Base-by-base conservation (phyloP, 495 filamentous ascomycete genomes). In the Penicillium maclennaniae region DNA sequence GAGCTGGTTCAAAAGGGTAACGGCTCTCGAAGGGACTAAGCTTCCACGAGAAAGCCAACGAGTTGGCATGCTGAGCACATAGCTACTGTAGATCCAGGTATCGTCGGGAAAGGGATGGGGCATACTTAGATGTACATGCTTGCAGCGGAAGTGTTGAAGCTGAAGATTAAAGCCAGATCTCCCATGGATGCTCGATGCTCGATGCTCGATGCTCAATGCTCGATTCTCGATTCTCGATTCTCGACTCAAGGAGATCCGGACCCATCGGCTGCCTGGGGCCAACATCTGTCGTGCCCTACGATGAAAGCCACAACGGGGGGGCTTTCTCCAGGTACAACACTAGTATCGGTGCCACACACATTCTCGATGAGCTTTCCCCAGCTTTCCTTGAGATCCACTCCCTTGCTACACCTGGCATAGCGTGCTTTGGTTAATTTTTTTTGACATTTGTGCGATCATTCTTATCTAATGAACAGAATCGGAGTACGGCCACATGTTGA, bases 371-470 rank as follows among this genome's bases (percentile, higher is more conserved):
- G 50, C 42, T 61, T 61, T 61, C 59, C 59, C 59, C 59, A 58
- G 59, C 54, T 61, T 47, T 61, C 40, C 15, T 51, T 47, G 44
- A 61, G 58, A 60, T 60, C 58, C 58, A 60, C 58, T 56, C 34
- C 34, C 36, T 51, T 51, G 48, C 48, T 51, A 52, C 45, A 50
- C 58, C 47, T 45, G 54, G 58, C 50, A 53, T 56, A 60, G 58
- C 58, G 53, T 54, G 37, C 36, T 52, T 47, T 51, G 39, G 1
- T 15, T 2, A n/a, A 21, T 28, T 31, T 21, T 41, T 12, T n/a
- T 49, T 36, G 45, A 10, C 1, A 34, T 34, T 31, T 34, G 31
- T 34, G 31, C 31, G 31, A 34, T 34, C 10, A 10, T 31, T 14
- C 5, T 31, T 31, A 1, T 7, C 2, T 7, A 31, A 31, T 14